Base-by-base conservation (phyloP, 495 filamentous ascomycete genomes). In the Evernia prunastri region DNA sequence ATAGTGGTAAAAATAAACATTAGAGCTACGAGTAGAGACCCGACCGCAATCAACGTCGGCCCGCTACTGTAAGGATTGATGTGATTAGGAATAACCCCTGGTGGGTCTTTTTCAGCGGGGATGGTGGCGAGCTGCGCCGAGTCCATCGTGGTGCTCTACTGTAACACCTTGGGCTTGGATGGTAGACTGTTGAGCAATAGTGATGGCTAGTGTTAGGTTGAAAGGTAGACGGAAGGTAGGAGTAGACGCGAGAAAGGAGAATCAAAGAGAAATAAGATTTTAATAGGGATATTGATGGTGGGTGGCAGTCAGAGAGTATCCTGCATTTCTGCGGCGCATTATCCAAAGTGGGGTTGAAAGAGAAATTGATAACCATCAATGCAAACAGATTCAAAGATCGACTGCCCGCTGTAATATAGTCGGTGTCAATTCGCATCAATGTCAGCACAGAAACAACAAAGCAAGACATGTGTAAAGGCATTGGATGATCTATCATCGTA, bases 11-110 rank as follows among this genome's bases (percentile, higher is more conserved):
- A 59, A 10, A 65, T 3, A 27, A 60, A n/a, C 56, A 65, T 65
- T 2, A 65, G 25, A 33, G 63, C 3, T 6, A 65, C 20, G 20
- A 65, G 27, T 8, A 65, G 27, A 35, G 54, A 59, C 25, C 63
- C 63, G 33, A 60, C 37, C 35, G 27, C 42, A 23, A 65, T 49
- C 12, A 59, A 37, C 5, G 36, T 29, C 23, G 56, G 40, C 25
- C 63, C 63, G 23, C 51, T 36, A 15, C 7, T n/a, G 9, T 27
- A 33, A 59, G 63, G 63, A 40, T 65, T 33, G 18, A 60, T 53
- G 18, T 20, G 39, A 36, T 65, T 60, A 15, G 63, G 63, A 42
- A 25, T 59, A 10, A 65, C 56, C 18, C 63, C 63, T 15, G 57
- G 54, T 47, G 56, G 63, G 27, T 56, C 56, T 35, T 29, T 25